Evolutionary conservation across 1,284 basidiomycete species (phyloP), one percentile per base, ranked within the genome.

Genomic region (Cryptococcus jaspeensis): DNA sequence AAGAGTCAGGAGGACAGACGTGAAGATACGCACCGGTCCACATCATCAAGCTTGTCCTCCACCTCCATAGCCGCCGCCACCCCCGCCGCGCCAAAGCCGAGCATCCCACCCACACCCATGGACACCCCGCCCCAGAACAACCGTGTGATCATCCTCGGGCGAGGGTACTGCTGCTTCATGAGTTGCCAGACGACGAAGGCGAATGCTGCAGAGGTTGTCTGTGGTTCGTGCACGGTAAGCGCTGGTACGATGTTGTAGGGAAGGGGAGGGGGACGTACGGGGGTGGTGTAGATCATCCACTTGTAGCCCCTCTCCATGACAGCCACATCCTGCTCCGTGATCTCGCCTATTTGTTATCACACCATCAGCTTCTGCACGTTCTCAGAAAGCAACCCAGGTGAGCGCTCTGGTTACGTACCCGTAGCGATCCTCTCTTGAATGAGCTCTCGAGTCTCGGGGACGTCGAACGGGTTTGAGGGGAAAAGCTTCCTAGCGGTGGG

Each of bases 31-130:
- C 48, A 62, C 61, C 61, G 47, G 23, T 56, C 50, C 13, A 54
- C 58, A 62, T 62, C 61, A 22, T 56, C 42, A 25, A 62, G 57
- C 49, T 60, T 59, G 13, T 56, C 56, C n/a, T 59, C 56, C 12
- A 62, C 61, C 46, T 62, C 61, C 61, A 62, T 62, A 16, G 55
- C 52, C 47, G 61, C 61, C 18, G 61, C 61, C 20, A 59, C 40
- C 20, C 61, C 61, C 13, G 58, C 61, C 16, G 58, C 56, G 8
- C 58, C 58, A 36, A 62, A 62, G 15, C 58, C 61, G 5, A 62
- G 23, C 22, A 62, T 45, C 22, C 58, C 58, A 49, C 61, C 61
- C 3, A 55, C 52, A 13, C 56, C 55, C n/a, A 52, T 40, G 15
- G 61, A 41, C 18, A 59, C 43, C 7, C 48, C 52, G n/a, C 47